A percentile compares a stretch with the other conserved stretches of the same genome.
phyloP scores from a whole-genome alignment of 441 rosid genomes.

The Gossypium davidsonii region DNA sequence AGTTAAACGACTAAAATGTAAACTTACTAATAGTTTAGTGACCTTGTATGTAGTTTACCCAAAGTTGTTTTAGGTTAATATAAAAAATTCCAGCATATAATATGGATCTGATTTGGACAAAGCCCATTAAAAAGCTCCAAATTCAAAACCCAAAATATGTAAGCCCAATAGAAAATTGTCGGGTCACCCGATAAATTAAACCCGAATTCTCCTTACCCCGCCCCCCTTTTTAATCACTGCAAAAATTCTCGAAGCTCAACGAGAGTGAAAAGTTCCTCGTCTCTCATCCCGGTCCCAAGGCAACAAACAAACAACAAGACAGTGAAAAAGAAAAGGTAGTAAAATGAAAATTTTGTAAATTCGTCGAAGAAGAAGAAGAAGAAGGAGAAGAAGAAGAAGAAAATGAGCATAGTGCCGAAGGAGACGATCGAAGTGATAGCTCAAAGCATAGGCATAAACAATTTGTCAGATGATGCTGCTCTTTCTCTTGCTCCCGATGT shows the following conservation, averaged over 20 bases:
- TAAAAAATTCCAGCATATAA: neutral
- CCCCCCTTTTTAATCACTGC: neutral
- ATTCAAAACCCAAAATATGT: neutral
- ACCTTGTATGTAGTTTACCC: too few species aligned
- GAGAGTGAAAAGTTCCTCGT: neutral
- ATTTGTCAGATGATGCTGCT: conserved; percentile 62
- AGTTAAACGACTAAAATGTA: too few species aligned
- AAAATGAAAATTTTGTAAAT: neutral
- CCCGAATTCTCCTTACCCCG: neutral
- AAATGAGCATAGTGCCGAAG: conserved; percentile 84
- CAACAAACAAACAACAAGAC: neutral
- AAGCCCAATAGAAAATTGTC: neutral
- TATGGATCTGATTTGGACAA: neutral
- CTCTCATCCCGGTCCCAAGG: neutral
- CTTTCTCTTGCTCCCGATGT: conserved; percentile 84
- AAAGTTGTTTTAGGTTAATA: too few species aligned
- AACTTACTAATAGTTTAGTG: too few species aligned
- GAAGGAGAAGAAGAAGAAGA: neutral
- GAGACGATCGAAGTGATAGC: conserved; percentile 84
- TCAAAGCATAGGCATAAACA: conserved; percentile 71
- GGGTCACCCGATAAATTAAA: neutral
- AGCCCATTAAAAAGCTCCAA: neutral
- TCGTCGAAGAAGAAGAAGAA: neutral
- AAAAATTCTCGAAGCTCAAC: neutral
- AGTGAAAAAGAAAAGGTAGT: neutral